Conservation (phyloP, 768 basidiomycete genomes). For the Macrocybe gigantea region DNA sequence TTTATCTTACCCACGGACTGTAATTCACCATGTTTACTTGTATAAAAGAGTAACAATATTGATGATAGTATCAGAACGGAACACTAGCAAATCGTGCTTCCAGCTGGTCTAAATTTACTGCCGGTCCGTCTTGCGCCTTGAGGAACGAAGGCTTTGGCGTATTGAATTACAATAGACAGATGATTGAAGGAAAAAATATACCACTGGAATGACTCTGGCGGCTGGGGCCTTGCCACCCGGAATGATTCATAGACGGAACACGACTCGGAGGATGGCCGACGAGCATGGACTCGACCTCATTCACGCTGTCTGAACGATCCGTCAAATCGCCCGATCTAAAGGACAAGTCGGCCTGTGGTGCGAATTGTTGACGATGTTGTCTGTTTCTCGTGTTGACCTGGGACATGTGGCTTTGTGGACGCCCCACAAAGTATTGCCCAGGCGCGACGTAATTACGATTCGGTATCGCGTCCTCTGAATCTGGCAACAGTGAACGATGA, state of each 20-base stretch:
- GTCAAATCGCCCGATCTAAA: slow-evolving; percentile 42
- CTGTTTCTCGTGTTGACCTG: slow-evolving; percentile 24
- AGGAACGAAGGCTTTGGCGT: no score
- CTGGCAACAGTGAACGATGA: slow-evolving; percentile 24
- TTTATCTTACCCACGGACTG: neutral
- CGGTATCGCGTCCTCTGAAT: slow-evolving; percentile 62
- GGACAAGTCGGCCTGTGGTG: slow-evolving; percentile 29
- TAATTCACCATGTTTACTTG: neutral
- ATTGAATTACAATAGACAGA: no score
- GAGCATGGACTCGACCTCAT: slow-evolving; percentile 69
- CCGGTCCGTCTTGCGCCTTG: slow-evolving; percentile 6
- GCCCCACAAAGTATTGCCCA: slow-evolving; percentile 21
- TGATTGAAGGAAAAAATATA: no score
- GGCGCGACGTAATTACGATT: slow-evolving; percentile 36
- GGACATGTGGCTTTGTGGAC: slow-evolving; percentile 24
- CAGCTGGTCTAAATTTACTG: slow-evolving; percentile 14
- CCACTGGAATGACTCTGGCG: no score
- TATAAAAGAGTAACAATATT: slow-evolving; percentile 1
- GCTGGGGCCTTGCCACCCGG: slow-evolving; percentile 24
- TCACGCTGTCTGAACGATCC: slow-evolving; percentile 60
- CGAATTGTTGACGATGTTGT: slow-evolving; percentile 47
- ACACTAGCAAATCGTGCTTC: slow-evolving; percentile 6
- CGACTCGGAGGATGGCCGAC: slow-evolving; percentile 17
- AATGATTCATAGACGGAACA: slow-evolving; percentile 16
- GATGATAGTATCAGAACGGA: neutral